Base-by-base conservation (phyloP, 495 filamentous ascomycete genomes). In the Penicillium canescens region DNA sequence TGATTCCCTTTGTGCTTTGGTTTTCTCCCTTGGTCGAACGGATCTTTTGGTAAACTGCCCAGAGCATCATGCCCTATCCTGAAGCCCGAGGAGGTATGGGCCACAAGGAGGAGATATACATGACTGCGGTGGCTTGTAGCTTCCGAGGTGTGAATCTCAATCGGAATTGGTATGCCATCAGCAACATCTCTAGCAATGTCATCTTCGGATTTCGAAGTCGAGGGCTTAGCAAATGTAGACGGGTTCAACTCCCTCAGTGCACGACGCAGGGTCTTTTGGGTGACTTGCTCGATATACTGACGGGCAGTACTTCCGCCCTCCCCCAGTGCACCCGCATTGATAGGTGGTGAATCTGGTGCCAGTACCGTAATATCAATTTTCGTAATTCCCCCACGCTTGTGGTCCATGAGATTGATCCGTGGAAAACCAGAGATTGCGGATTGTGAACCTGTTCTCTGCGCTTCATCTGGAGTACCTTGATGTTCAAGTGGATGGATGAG, bases 51-150 rank as follows among this genome's bases (percentile, higher is more conserved):
- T 4, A 42, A 8, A n/a, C 31, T 37, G 4, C 49, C 49, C 3
- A 92, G 74, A 46, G 81, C 77, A 59, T 94, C 90, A 2, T 80
- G 64, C 2, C 86, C 90, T 63, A 92, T 82, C 28, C 80, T 78
- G 51, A 87, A 76, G 3, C 82, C 82, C 0, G 66, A 78, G 0
- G 74, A 73, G 1, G 85, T 89, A 28, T 84, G 78, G 0, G 88
- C 90, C 5, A 94, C 88, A 6, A 92, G 68, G 4, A 95, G 74
- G 7, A 91, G 70, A 42, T 92, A 93, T 6, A 88, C 68, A 10
- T 87, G 80, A 42, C 84, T 79, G 3, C 72, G 75, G 47, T 85
- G 77, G 6, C 74, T 67, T 48, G 83, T 87, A 35, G 85, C 79
- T 66, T 93, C 72, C 0, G 71, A 65, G 3, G 60, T 74, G 36